phyloP scores from a whole-genome alignment of 2,329 filamentous ascomycete species.

The Apiospora saccharicola region DNA sequence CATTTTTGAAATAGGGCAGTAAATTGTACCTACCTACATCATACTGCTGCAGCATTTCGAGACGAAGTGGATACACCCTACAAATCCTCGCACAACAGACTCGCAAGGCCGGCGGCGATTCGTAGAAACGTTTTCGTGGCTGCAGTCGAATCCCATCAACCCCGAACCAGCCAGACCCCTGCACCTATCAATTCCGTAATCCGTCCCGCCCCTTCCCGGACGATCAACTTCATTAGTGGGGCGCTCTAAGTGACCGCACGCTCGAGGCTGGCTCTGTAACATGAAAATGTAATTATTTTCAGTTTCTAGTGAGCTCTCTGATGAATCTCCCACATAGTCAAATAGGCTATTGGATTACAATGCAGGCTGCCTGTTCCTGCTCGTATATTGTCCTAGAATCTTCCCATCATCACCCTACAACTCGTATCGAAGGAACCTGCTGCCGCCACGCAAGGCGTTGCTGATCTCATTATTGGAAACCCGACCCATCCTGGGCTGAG shows the following conservation, averaged over 20 bases:
- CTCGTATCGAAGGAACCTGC: background rate
- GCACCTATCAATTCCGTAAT: background rate
- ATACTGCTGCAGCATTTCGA: background rate
- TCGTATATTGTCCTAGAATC: background rate
- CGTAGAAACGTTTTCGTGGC: background rate
- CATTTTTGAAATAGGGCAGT: background rate
- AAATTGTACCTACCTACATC: background rate
- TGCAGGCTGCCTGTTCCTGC: background rate
- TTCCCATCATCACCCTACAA: background rate
- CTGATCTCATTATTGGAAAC: background rate
- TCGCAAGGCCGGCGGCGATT: background rate
- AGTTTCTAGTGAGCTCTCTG: background rate
- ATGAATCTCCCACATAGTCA: background rate
- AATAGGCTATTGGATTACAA: background rate
- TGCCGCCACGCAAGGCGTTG: background rate
- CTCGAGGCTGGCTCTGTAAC: background rate
- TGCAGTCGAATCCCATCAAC: background rate
- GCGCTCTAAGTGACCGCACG: background rate
- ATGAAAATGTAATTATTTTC: background rate
- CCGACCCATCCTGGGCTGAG: background rate
- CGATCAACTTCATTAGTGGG: background rate
- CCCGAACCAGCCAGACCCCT: background rate
- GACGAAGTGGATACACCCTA: background rate
- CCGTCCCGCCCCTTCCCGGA: background rate
- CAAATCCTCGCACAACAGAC: background rate